Percentiles rank a stretch among this genome's conserved stretches.
Conservation (phyloP, 2,329 filamentous ascomycete genomes). For the Zelopaecilomyces penicillatus region DNA sequence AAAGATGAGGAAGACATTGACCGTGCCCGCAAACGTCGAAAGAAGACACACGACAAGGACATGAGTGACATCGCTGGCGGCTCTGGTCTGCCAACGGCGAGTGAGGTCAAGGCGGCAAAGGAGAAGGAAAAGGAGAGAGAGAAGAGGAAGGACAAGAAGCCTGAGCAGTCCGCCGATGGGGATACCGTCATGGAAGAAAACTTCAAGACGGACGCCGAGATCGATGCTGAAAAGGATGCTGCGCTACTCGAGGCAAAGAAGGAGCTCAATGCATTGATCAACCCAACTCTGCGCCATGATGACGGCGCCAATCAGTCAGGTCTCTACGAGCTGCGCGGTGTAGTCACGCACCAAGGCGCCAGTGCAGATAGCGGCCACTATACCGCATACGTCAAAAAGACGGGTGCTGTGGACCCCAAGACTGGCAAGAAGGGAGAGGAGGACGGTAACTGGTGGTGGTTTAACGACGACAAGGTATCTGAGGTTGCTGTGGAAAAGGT, state of each 20-base stretch:
- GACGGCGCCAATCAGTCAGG: slow-evolving; percentile 86
- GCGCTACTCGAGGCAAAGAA: slow-evolving; percentile 75
- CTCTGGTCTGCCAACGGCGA: slow-evolving; percentile 42
- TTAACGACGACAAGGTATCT: slow-evolving; percentile 95
- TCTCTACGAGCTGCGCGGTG: slow-evolving; percentile 85
- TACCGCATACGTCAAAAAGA: slow-evolving; percentile 95
- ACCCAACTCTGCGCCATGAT: slow-evolving; percentile 65
- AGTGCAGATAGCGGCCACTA: slow-evolving; percentile 98
- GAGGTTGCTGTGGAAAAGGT: slow-evolving; percentile 92
- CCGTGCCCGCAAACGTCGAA: slow-evolving; percentile 84
- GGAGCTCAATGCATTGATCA: slow-evolving; percentile 72
- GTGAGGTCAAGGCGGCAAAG: slow-evolving; percentile 43
- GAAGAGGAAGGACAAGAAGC: slow-evolving; percentile 33
- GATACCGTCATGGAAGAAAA: slow-evolving; percentile 68
- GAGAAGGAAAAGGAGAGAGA: slow-evolving; percentile 39
- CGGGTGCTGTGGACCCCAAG: slow-evolving; percentile 59
- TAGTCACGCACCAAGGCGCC: slow-evolving; percentile 93
- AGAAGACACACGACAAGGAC: slow-evolving; percentile 48
- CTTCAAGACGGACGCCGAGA: slow-evolving; percentile 89
- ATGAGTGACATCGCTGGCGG: slow-evolving; percentile 37
- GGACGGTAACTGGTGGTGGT: slow-evolving; percentile 99
- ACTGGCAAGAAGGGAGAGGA: slow-evolving; percentile 72
- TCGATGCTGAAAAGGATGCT: slow-evolving; percentile 75
- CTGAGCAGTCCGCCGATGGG: slow-evolving; percentile 39
- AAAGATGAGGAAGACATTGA: slow-evolving; percentile 95